Evolutionary conservation across 192 early-diverging fungal genomes (phyloP), one percentile per base, ranked within the genome.

Genomic region (Mortierella antarctica): DNA sequence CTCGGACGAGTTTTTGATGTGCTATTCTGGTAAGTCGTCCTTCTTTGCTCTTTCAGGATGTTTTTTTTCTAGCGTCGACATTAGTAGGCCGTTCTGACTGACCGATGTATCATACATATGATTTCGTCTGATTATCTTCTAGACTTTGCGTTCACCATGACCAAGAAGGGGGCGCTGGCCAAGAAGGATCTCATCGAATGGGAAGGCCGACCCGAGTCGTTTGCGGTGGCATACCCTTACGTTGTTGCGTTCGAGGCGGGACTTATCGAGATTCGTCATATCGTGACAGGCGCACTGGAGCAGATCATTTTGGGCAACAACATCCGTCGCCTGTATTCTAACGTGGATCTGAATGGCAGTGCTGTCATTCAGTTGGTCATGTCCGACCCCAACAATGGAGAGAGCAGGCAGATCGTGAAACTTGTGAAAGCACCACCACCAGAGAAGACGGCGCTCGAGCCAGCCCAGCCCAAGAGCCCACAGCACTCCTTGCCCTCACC

Each of bases 111-210:
- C n/a, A n/a, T n/a, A n/a, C n/a, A n/a, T n/a, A n/a, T n/a, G n/a
- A n/a, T n/a, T n/a, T n/a, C n/a, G n/a, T n/a, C 40, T 57, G 50
- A 72, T 31, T 74, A 67, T 51, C 17, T 48, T 54, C 40, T 74
- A 95, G 96, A 96, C 74, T 92, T 96, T 83, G 96, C 92, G 0
- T 98, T 99, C 71, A 97, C 89, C 77, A 92, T 99, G 70, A 93
- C 96, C 81, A 92, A 93, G 73, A 90, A 92, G 84, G 91, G 70
- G 66, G 94, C 61, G 81, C 90, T 62, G 77, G 92, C 58, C 64
- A 86, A 18, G 90, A 95, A 73, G 90, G 90, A 80, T 86, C 79
- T 94, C 63, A 93, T 99, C 52, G 83, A 93, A 56, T 99, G 96
- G 96, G 91, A 91, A 42, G 97, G 97, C 6, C 71, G 86, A 4